Percentiles rank a stretch among this genome's conserved stretches.
phyloP scores from a whole-genome alignment of 2,329 filamentous ascomycete genomes.

The Aspergillus ochraceoroseus region DNA sequence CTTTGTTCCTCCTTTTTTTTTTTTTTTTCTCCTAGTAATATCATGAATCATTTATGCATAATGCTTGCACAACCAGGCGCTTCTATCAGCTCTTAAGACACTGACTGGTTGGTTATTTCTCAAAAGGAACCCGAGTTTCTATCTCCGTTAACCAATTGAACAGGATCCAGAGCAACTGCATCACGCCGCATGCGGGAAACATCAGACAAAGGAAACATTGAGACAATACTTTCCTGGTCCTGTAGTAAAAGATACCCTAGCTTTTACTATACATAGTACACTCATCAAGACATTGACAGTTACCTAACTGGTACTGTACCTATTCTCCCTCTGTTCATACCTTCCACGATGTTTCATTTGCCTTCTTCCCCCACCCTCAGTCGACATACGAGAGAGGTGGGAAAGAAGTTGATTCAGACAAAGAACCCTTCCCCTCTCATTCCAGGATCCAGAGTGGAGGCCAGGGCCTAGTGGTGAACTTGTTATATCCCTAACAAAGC shows the following conservation, averaged over 20 bases:
- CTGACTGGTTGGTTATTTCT: slow-evolving; percentile 2
- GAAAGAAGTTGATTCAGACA: slow-evolving; percentile 2
- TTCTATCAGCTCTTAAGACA: background rate
- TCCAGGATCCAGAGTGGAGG: slow-evolving; percentile 6
- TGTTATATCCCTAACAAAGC: slow-evolving; percentile 11
- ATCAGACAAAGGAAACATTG: slow-evolving; percentile 7
- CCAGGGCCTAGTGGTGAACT: background rate
- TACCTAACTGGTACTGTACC: background rate
- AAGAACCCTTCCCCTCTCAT: slow-evolving; percentile 7
- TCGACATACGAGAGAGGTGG: too few species aligned
- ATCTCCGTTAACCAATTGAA: too few species aligned
- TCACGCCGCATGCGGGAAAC: slow-evolving; percentile 14
- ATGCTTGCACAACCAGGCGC: slow-evolving; percentile 2
- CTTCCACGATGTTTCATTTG: slow-evolving; percentile 10
- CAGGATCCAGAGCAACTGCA: too few species aligned
- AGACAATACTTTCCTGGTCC: slow-evolving; percentile 5
- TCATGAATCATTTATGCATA: slow-evolving; percentile 9
- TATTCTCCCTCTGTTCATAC: background rate
- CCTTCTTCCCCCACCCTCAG: background rate
- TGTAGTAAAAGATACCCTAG: too few species aligned
- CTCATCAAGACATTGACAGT: too few species aligned
- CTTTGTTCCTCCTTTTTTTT: slow-evolving; percentile 13
- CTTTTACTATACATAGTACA: too few species aligned
- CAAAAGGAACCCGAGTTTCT: slow-evolving; percentile 10
- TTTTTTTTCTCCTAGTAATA: too few species aligned